Evolutionary conservation across 441 rosid species (phyloP).

Genomic region (Melastoma candidum): DNA sequence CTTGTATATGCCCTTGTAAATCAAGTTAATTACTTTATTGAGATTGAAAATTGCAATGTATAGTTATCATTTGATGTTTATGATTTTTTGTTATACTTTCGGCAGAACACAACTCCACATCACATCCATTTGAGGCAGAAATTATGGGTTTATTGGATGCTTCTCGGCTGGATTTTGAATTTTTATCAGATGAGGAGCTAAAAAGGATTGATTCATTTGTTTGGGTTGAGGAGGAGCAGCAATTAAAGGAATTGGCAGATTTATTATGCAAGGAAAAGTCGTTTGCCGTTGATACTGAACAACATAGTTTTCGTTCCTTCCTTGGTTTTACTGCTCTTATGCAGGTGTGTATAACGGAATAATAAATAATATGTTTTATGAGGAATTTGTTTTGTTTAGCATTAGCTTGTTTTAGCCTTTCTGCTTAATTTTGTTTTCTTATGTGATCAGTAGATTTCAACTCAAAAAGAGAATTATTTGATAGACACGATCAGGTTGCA

Average conservation of each 20-base stretch:
- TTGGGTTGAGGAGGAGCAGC: conserved; percentile 64
- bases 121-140: conserved; percentile 65
- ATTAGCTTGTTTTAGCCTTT: conserved; percentile 2
- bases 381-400: neutral
- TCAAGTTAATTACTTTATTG: too few relatives aligned
- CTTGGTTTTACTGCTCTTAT: conserved; percentile 84
- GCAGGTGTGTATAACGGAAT: conserved; percentile 38
- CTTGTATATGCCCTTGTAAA: too few relatives aligned
- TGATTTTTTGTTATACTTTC: neutral
- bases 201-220: conserved; percentile 38
- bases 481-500: conserved; percentile 75
- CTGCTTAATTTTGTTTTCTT: neutral
- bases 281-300: conserved; percentile 89
- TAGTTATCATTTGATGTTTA: too few relatives aligned
- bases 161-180: conserved; percentile 28
- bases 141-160: conserved; percentile 43
- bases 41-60: too few relatives aligned
- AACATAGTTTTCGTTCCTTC: conserved; percentile 75
- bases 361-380: neutral
- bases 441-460: conserved; percentile 45
- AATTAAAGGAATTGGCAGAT: conserved; percentile 53
- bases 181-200: conserved; percentile 21
- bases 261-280: conserved; percentile 37
- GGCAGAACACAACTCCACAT: conserved; percentile 34
- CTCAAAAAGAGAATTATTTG: conserved; percentile 53